phyloP scores from a whole-genome alignment of 176 grass and related monocot genomes.

The Zea mays region DNA sequence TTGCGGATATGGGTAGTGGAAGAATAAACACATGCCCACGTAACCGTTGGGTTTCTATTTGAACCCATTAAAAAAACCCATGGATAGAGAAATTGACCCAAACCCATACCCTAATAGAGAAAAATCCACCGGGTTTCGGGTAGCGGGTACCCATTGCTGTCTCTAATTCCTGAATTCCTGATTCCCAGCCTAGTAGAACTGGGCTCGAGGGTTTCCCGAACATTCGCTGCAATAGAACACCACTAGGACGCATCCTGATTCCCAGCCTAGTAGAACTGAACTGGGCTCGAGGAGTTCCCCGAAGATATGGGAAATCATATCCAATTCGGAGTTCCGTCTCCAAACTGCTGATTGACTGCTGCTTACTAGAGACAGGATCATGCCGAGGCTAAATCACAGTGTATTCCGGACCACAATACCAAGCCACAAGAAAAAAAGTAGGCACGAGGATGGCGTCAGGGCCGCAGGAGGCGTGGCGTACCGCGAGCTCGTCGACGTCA shows the following conservation, averaged over 20 bases:
- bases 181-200: neutral
- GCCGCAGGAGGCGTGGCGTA: slow-evolving; percentile 22
- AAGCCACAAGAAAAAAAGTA: neutral
- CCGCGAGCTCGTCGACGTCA: slow-evolving; percentile 68
- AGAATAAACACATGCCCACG: too few species aligned
- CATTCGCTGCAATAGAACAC: too few species aligned
- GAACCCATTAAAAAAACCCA: too few species aligned
- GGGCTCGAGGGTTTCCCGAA: neutral
- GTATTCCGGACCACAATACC: neutral
- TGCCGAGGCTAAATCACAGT: neutral
- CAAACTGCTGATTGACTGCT: neutral
- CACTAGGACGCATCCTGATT: slow-evolving; percentile 2
- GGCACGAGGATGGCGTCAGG: neutral
- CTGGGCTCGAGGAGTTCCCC: neutral
- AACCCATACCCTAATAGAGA: too few species aligned
- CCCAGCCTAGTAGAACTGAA: neutral
- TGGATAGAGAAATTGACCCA: too few species aligned
- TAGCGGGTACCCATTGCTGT: too few species aligned
- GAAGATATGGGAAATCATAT: neutral
- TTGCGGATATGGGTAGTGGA: too few species aligned
- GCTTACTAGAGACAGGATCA: neutral
- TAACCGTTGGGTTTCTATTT: too few species aligned
- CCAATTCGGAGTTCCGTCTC: too few species aligned
- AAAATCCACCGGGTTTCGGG: too few species aligned
- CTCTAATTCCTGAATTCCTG: neutral